Evolutionary conservation across 495 filamentous ascomycete genomes (phyloP).

Genomic region (Polyplosphaeria fusca): DNA sequence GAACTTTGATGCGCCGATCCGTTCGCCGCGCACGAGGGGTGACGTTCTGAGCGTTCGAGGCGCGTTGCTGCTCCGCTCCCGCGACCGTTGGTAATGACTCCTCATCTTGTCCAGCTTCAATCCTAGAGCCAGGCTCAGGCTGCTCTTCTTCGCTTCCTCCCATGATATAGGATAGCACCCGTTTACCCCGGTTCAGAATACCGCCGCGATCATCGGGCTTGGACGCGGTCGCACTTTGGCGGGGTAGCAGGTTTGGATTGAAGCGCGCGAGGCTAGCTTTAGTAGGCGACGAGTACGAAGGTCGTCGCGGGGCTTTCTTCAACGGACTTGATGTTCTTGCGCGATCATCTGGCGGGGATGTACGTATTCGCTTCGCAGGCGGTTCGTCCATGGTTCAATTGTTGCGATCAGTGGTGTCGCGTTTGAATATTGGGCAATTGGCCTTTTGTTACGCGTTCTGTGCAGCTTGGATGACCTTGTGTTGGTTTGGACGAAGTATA

Average conservation of each 20-base stretch:
- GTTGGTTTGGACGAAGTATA: too few species aligned
- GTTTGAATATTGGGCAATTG: not conserved
- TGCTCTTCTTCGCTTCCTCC: not conserved
- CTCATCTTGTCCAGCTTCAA: too few species aligned
- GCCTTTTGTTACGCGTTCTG: conserved; percentile 7
- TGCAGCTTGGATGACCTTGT: not conserved
- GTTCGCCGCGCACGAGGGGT: conserved; percentile 4
- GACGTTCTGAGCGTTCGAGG: not conserved
- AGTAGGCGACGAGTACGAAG: conserved; percentile 35
- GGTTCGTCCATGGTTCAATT: conserved; percentile 22
- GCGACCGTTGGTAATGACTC: too few species aligned
- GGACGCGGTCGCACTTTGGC: not conserved
- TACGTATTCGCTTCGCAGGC: conserved; percentile 24
- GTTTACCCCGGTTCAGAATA: conserved; percentile 15
- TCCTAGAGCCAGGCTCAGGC: too few species aligned
- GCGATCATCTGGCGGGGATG: conserved; percentile 15
- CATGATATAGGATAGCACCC: conserved; percentile 17
- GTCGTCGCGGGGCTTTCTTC: conserved; percentile 25
- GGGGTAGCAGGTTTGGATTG: conserved; percentile 32
- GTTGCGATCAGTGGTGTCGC: not conserved
- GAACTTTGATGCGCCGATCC: not conserved
- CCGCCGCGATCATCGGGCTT: conserved; percentile 12
- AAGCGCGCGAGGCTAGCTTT: conserved; percentile 37
- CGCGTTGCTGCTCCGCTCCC: conserved; percentile 1
- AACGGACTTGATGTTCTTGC: conserved; percentile 9